phyloP scores from a whole-genome alignment of 139 green algal genomes.

The Chlamydomonas asymmetrica region DNA sequence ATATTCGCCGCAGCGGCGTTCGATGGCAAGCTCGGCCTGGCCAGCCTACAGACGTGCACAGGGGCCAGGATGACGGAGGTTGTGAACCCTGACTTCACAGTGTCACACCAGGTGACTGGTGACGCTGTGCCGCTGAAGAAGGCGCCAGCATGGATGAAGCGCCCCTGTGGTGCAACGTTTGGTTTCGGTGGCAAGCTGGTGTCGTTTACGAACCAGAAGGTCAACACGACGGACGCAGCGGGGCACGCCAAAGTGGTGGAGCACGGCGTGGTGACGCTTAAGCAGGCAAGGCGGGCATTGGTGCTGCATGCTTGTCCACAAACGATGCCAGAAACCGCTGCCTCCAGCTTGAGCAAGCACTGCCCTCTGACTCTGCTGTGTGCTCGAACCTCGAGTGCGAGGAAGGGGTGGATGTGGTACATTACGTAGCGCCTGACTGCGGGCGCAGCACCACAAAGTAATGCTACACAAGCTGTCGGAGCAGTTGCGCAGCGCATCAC shows the following conservation, averaged over 20 bases:
- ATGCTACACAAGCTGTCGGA: not conserved
- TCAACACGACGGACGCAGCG: constrained; percentile 31
- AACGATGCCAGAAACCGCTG: not conserved
- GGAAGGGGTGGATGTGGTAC: no score
- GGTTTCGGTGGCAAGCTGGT: constrained; percentile 87
- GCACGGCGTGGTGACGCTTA: not conserved
- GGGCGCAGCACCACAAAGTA: no score
- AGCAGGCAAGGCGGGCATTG: not conserved
- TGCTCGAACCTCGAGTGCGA: no score
- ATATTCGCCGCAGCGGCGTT: constrained; percentile 75
- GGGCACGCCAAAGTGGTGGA: constrained; percentile 15
- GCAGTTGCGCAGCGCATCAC: not conserved
- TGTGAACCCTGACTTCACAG: constrained; percentile 63
- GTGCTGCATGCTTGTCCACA: no score
- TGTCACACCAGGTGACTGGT: constrained; percentile 33
- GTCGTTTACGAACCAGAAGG: constrained; percentile 59
- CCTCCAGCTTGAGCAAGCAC: no score
- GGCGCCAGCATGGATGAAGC: constrained; percentile 86
- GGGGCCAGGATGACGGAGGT: constrained; percentile 43
- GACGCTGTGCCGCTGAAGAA: constrained; percentile 50
- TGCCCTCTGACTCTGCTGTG: no score
- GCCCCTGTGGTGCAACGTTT: constrained; percentile 77
- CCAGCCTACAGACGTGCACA: constrained; percentile 68
- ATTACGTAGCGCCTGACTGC: no score
- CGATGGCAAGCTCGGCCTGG: constrained; percentile 64